Evolutionary conservation across 2,329 filamentous ascomycete genomes (phyloP), one percentile per base, ranked within the genome.

Genomic region (Macrophomina phaseolina): DNA sequence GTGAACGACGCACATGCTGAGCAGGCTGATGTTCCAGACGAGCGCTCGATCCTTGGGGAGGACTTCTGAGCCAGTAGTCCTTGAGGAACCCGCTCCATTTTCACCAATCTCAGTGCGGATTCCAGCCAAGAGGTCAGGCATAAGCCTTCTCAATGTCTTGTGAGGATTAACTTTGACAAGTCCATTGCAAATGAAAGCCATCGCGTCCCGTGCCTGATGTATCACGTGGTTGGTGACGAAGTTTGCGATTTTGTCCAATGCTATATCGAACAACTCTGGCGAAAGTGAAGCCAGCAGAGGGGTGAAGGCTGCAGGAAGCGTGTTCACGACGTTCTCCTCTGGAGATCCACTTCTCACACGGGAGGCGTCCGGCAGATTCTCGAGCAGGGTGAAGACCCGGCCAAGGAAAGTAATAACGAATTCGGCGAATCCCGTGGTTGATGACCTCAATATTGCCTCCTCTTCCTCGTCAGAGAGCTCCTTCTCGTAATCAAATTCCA

Each of bases 1-100:
- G 74, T 99, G 95, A 3, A 99, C 95, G 28, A 97, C 93, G 68
- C 93, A 95, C 94, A 99, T 99, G 76, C 94, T 97, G 5, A 99
- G 86, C 84, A 99, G 93, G 79, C 93, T 97, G 68, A 98, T 88
- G 75, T 98, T 92, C 96, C 96, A 99, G 0, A 99, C 94, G 16
- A 99, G 83, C 4, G 92, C 95, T 65, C 95, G 87, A 77, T 99
- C 95, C 71, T 95, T 88, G 8, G 95, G 95, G 18, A 99, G 85
- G 51, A 98, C 93, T 78, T 99, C 95, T 0, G 91, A 92, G 23
- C 95, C 95, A 65, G 92, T 97, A 66, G 93, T 98, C 72, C 95
- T 88, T 67, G 96, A 96, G 1, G 94, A 98, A 1, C 94, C 96
- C 23, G 95, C 95, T 60, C 94, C 92, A 76, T 98, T 99, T 78